phyloP scores from a whole-genome alignment of 305 asterid species.

The Fraxinus albicans region DNA sequence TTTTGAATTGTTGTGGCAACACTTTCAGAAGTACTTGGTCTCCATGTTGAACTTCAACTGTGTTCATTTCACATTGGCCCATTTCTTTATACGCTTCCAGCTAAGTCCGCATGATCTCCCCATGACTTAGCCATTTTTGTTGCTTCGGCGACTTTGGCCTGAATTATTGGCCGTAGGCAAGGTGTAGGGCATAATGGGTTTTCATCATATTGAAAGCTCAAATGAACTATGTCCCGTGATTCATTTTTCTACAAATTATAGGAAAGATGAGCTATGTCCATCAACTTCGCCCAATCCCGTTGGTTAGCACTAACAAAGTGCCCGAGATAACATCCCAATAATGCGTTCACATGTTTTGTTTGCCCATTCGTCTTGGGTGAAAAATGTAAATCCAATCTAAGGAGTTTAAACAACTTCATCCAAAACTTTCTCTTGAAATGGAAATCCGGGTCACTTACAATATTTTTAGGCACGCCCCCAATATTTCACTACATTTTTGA shows the following conservation, averaged over 20 bases:
- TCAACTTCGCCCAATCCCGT: neutral
- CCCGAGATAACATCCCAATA: no score
- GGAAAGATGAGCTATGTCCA: neutral
- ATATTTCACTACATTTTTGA: neutral
- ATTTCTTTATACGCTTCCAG: no score
- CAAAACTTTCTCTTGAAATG: neutral
- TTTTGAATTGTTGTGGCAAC: no score
- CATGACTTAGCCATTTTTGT: no score
- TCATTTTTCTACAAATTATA: neutral
- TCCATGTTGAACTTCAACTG: no score
- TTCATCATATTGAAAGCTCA: neutral
- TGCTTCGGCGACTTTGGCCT: no score
- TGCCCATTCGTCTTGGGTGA: neutral
- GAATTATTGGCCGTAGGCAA: neutral
- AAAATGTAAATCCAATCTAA: neutral
- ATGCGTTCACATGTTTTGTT: no score
- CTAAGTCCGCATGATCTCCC: no score
- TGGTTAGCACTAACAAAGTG: neutral
- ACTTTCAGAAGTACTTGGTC: no score
- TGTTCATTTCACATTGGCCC: no score
- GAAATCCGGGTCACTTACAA: neutral
- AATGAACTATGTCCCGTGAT: neutral
- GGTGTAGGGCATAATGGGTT: neutral
- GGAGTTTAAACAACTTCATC: neutral
- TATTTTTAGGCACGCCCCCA: neutral